Evolutionary conservation across 768 basidiomycete genomes (phyloP).

Genomic region (Russula griseocarnosa): DNA sequence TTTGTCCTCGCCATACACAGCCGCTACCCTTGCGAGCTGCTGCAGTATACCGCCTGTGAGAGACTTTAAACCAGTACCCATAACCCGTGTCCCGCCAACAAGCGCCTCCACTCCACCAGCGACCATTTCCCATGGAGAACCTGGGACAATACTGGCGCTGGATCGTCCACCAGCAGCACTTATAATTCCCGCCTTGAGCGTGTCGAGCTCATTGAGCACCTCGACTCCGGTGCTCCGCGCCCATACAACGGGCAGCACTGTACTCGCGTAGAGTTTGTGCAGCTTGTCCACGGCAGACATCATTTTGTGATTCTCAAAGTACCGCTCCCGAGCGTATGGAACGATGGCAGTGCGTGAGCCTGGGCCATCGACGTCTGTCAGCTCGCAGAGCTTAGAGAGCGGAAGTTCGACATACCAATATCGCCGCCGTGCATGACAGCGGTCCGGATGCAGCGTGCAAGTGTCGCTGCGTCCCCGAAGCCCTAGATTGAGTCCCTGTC

Average conservation of each 20-base stretch:
- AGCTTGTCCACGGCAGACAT: conserved; percentile 86
- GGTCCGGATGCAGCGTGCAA: conserved; percentile 59
- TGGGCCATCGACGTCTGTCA: conserved; percentile 30
- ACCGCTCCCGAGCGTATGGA: conserved; percentile 76
- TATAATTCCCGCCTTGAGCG: conserved; percentile 82
- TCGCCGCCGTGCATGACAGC: conserved; percentile 68
- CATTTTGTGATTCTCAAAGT: conserved; percentile 80
- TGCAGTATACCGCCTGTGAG: conserved; percentile 34
- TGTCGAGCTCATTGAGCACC: conserved; percentile 83
- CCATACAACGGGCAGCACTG: conserved; percentile 72
- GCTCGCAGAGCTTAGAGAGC: not conserved
- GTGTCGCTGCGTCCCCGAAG: conserved; percentile 79
- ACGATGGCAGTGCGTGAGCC: conserved; percentile 72
- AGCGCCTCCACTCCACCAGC: conserved; percentile 47
- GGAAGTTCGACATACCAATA: conserved; percentile 54
- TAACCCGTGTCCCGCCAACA: conserved; percentile 36
- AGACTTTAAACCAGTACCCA: conserved; percentile 32
- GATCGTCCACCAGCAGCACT: conserved; percentile 58
- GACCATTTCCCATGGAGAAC: conserved; percentile 29
- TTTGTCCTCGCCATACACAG: not conserved
- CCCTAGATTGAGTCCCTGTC: conserved; percentile 95
- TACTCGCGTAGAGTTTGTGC: conserved; percentile 77
- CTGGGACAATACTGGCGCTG: conserved; percentile 18
- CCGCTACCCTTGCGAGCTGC: conserved; percentile 28
- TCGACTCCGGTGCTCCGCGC: conserved; percentile 84